Evolutionary conservation across 192 early-diverging fungal genomes (phyloP).

Genomic region (Entomortierella parvispora): DNA sequence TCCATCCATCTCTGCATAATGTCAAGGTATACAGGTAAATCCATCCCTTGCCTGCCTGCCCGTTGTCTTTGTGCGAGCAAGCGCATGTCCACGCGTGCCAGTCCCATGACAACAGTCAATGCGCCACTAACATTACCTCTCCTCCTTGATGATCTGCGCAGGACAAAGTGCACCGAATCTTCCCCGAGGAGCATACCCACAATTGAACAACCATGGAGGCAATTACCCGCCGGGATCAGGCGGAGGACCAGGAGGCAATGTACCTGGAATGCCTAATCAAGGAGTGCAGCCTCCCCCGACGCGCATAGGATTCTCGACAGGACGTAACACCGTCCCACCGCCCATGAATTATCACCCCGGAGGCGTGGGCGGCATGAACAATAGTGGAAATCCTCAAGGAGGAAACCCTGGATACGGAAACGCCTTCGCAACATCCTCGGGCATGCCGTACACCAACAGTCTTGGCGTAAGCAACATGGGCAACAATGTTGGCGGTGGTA

Average conservation of each 20-base stretch:
- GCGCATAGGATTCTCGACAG: constrained; percentile 18
- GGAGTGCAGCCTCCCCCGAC: constrained; percentile 7
- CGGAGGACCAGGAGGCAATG: constrained; percentile 9
- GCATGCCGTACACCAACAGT: constrained; percentile 15
- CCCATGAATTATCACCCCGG: constrained; percentile 11
- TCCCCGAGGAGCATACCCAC: constrained; percentile 36
- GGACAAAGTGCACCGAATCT: constrained; percentile 26
- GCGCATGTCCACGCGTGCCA: not conserved
- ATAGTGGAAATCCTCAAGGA: not conserved
- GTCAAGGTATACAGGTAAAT: too few species aligned
- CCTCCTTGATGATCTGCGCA: too few species aligned
- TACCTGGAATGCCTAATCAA: constrained; percentile 9
- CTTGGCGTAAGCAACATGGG: constrained; percentile 15
- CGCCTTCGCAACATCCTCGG: constrained; percentile 9
- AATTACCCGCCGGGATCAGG: constrained; percentile 42
- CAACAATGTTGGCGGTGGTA: constrained; percentile 8
- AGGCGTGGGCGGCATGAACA: too few species aligned
- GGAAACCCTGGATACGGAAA: constrained; percentile 21
- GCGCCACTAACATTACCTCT: too few species aligned
- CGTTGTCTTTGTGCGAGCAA: too few species aligned
- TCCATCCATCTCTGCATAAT: too few species aligned
- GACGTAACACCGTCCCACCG: constrained; percentile 14
- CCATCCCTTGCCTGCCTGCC: too few species aligned
- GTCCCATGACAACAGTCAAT: too few species aligned
- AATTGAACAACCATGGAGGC: too few species aligned